Base-by-base conservation (phyloP, 2,329 filamentous ascomycete species). In the Pseudogymnoascus sp. region DNA sequence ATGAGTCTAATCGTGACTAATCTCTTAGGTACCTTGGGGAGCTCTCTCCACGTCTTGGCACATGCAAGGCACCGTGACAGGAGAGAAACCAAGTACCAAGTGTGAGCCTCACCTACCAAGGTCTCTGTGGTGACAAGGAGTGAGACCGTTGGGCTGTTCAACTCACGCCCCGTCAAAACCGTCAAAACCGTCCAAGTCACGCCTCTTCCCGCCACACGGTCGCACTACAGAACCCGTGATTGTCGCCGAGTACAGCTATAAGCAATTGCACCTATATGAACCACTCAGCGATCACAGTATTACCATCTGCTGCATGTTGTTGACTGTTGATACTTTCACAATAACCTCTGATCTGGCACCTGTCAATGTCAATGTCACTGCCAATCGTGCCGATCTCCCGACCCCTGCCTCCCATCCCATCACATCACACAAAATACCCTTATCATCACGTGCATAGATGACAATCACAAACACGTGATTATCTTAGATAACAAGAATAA, bases 21-120 rank as follows among this genome's bases (percentile, higher is more conserved):
- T 19, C 19, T 19, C 19, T 19, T 2, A 19, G 1, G 19, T 19
- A 33, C 28, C 8, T 28, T 28, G 12, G 22, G 11, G 25, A 30
- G 45, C 45, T 33, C 45, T 55, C 45, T 55, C 45, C 45, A 9
- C 45, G n/a, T 55, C 45, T 55, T 55, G 45, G 45, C 45, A 55
- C 45, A 55, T 55, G 45, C 45, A 55, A 55, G 45, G 45, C 22
- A 45, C 41, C 39, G 9, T 23, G n/a, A 39, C 19, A 22, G 9
- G 8, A 8, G 19, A 19, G 19, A 19, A 19, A 19, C 19, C 6
- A 7, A 30, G 6, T 28, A 28, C 25, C 19, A 19, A 28, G 5
- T 30, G 30, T 7, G 30, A 35, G 33, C 33, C 33, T 14, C 33
- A 35, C 9, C 30, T 33, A 19, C 19, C 19, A 19, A 19, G 19